Evolutionary conservation across 495 filamentous ascomycete genomes (phyloP), one percentile per base, ranked within the genome.

Genomic region (Aeminium ludgeri): DNA sequence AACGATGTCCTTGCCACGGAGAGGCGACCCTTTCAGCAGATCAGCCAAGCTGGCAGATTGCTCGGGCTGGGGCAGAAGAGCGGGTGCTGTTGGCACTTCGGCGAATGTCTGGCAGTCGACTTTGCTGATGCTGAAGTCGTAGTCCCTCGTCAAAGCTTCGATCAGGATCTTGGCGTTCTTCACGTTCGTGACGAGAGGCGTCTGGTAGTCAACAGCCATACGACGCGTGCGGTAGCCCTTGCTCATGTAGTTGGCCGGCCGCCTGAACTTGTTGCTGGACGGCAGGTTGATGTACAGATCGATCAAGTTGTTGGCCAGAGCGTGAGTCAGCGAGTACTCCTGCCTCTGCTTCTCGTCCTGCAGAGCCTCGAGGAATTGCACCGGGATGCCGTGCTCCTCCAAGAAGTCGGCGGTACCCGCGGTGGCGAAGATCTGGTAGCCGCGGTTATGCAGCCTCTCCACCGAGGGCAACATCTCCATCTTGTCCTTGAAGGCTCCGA

Each of bases 201-300:
- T 92, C 60, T 95, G 87, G 62, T 95, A 97, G 60, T 97, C 89
- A 16, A 97, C 89, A 20, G 89, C 89, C 89, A 97, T 93, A 51
- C 89, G 78, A 55, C 89, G 73, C 25, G 89, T 95, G 48, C 76
- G 75, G 59, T 97, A 97, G 39, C 89, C 89, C 61, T 82, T 86
- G 58, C 85, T 93, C 79, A 97, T 87, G 65, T 97, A 96, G 65
- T 82, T 96, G 41, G 89, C 89, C 18, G 89, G 89, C 41, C 89
- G 76, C 44, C 89, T 72, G 68, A 86, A 96, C 48, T 83, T 78
- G 61, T 97, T 97, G 72, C 68, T 92, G n/a, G 86, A 94, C 3
- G 89, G 89, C 56, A 97, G 65, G 61, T 97, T 97, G 73, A 97
- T 92, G 61, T 96, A 97, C 27, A 97, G 68, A 62, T 95, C 87